A percentile compares a stretch with the other conserved stretches of the same genome.
phyloP scores from a whole-genome alignment of 129 eudicot species.

The sunflower (Helianthus annuus) region DNA sequence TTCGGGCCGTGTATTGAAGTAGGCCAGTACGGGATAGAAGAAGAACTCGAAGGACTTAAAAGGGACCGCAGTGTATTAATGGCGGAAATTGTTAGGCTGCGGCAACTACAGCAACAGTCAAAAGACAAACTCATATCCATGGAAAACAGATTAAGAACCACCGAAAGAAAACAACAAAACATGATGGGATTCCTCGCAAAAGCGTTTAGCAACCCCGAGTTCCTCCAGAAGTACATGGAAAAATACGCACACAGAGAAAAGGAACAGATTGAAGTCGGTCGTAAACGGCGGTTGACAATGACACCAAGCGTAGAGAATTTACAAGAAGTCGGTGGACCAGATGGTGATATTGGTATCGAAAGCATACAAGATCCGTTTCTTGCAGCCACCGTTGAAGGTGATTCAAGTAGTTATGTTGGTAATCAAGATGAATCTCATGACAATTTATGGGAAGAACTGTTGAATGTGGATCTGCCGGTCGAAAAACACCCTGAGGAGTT shows the following conservation, averaged over 20 bases:
- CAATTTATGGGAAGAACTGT: conserved; percentile 58
- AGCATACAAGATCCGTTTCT: conserved; percentile 44
- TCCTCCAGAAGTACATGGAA: conserved; percentile 59
- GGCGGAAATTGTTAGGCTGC: conserved; percentile 63
- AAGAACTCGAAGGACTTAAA: conserved; percentile 61
- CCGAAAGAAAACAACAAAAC: conserved; percentile 74
- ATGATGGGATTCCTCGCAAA: conserved; percentile 77
- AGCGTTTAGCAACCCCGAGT: conserved; percentile 58
- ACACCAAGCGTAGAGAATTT: conserved; percentile 55
- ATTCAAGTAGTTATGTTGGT: conserved; percentile 41
- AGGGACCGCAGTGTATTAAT: conserved; percentile 58
- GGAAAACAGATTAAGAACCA: conserved; percentile 50
- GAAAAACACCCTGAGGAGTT: conserved; percentile 40
- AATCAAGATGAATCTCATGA: conserved; percentile 40
- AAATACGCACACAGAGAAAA: conserved; percentile 37
- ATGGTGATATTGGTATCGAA: conserved; percentile 21
- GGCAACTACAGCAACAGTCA: conserved; percentile 67
- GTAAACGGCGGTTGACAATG: conserved; percentile 74
- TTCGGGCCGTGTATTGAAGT: conserved; percentile 58
- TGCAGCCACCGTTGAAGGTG: conserved; percentile 47
- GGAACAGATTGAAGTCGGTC: conserved; percentile 53
- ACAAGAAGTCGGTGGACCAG: conserved; percentile 27
- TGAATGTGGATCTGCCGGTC: conserved; percentile 42
- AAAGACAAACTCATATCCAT: conserved; percentile 48
- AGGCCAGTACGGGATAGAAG: conserved; percentile 76